These are phyloP conservation scores for Lomentospora prolificans DNA, from an alignment of 2,329 filamentous ascomycete species.

Conservation along the genomic window DNA sequence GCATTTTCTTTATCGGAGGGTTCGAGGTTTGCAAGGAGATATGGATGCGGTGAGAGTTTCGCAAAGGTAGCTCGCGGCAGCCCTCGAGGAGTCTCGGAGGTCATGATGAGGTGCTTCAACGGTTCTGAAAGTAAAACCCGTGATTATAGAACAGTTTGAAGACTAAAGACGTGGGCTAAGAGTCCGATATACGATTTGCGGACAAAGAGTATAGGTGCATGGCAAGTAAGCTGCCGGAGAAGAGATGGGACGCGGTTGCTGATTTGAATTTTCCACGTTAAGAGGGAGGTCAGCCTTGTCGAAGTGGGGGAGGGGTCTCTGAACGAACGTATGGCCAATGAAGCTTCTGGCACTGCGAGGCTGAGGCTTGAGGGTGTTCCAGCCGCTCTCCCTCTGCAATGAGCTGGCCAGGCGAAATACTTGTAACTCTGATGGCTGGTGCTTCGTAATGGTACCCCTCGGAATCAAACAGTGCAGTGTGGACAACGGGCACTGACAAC, in stretches of 20 bases:
- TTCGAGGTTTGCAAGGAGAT: conserved; percentile 79
- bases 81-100: conserved; percentile 18
- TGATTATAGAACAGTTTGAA: not conserved
- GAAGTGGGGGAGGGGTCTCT: not conserved
- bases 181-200: not conserved
- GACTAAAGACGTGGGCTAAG: not conserved
- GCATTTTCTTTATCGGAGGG: conserved; percentile 35
- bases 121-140: no score
- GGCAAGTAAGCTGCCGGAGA: no score
- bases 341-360: not conserved
- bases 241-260: not conserved
- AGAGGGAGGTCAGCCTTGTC: not conserved
- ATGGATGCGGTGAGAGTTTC: conserved; percentile 80
- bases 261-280: not conserved
- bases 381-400: no score
- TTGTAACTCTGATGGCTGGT: no score
- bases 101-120: not conserved
- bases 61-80: conserved; percentile 65
- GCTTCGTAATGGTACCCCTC: no score
- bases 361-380: no score
- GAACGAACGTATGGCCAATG: not conserved
- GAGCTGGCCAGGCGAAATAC: no score
- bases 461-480: no score
- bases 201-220: not conserved
- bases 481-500: no score